A percentile compares a stretch with the other conserved stretches of the same genome.
These are phyloP conservation scores for Pinus albicaulis DNA, from an alignment of 75 land plant species.

Conservation along the genomic window DNA sequence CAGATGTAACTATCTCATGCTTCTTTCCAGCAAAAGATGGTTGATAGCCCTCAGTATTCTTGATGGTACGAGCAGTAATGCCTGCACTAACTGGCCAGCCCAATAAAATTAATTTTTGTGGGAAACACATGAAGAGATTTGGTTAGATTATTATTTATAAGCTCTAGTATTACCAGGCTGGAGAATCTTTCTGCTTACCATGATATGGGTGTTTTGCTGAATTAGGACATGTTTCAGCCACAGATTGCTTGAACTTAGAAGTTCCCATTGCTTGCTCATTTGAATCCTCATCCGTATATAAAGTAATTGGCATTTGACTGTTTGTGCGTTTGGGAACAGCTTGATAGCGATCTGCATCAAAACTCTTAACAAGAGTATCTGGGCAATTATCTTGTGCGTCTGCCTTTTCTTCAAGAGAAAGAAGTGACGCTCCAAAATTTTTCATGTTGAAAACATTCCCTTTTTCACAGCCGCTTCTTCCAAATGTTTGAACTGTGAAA, in stretches of 20 bases:
- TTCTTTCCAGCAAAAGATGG: conserved; percentile 1
- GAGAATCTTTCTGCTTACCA: background rate
- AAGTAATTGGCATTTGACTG: background rate
- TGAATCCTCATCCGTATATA: background rate
- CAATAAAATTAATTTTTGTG: background rate
- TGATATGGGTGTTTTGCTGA: background rate
- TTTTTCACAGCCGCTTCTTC: conserved; percentile 11
- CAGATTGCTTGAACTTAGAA: background rate
- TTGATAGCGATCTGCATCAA: too few species aligned
- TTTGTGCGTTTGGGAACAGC: background rate
- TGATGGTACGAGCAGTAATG: background rate
- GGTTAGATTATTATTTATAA: too few species aligned
- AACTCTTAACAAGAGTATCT: background rate
- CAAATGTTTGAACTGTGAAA: conserved; percentile 12
- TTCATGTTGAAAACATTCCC: background rate
- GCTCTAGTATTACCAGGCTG: too few species aligned
- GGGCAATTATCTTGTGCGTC: background rate
- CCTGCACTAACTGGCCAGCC: background rate
- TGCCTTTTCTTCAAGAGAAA: background rate
- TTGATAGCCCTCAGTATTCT: background rate
- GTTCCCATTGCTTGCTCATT: background rate
- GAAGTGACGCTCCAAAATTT: background rate
- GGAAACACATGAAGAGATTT: background rate
- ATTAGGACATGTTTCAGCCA: background rate
- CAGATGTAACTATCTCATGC: background rate